Base-by-base conservation (phyloP, 129 eudicot genomes). In the Flaveria sonorensis region DNA sequence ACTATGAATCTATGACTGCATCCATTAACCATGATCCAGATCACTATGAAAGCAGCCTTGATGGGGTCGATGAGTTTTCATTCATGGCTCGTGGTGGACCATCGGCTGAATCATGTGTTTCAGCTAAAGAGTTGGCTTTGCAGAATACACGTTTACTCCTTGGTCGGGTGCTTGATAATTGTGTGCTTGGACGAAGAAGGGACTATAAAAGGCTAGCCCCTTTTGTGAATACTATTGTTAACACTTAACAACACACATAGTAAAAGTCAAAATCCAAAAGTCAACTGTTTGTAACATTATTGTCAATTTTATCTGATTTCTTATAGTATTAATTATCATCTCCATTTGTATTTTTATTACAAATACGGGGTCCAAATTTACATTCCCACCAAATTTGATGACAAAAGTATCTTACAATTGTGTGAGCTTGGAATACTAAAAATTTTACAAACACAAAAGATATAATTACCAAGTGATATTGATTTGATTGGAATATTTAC, bases 201-300 rank as follows among this genome's bases (percentile, higher is more conserved):
- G 98, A 92, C 72, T 86, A 89, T 77, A 89, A 87, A 82, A 83
- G 96, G 76, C 77, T 92, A 72, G 98, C 89, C 46, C 98, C 98
- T 7, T 92, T 92, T 73, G 93, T 92, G 46, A 71, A 87, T 45
- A 89, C 82, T 40, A 86, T 81, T 8, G 91, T 88, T 40, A 87
- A 89, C 68, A 63, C 77, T n/a, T 89, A 79, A 72, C 68, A 20
- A 6, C 68, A 26, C 20, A 7, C 30, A 62, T 62, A 6, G 43
- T 6, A 62, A 14, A 62, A 62, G 42, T 61, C 68, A 13, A 11
- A 61, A 24, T 61, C 2, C n/a, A 24, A 61, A 61, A 61, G 18
- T 24, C 68, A 61, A 62, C 43, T 14, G 36, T 28, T 59, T 26
- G 7, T 23, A 60, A 24, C 39, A 23, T 10, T 60, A 60, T 60